These are phyloP conservation scores for Priceomyces castillae DNA, from an alignment of 805 yeast species.

Conservation along the genomic window DNA sequence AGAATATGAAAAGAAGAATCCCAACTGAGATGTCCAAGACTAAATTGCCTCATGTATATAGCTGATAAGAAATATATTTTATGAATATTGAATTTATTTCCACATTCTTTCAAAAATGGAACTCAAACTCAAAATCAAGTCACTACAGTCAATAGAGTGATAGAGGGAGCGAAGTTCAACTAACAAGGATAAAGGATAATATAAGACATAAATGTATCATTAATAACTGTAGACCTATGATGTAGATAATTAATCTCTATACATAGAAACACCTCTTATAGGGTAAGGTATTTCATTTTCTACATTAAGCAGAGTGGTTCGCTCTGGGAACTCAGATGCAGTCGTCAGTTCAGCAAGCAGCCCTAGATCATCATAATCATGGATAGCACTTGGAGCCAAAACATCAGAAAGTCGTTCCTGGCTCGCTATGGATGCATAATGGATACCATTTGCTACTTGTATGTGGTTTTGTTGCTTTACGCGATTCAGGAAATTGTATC, in stretches of 20 bases:
- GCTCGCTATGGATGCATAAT: background rate
- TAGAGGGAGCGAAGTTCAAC: background rate
- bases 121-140: background rate
- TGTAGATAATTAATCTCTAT: constrained; percentile 5
- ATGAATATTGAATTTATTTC: too few species aligned
- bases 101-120: too few species aligned
- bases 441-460: background rate
- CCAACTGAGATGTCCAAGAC: background rate
- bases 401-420: background rate
- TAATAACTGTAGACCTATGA: too few species aligned
- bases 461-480: background rate
- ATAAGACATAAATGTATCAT: background rate
- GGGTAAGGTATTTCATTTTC: constrained; percentile 26
- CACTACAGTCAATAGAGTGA: background rate
- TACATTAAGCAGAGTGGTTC: background rate
- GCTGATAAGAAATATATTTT: background rate
- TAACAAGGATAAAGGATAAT: background rate
- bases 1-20: constrained; percentile 59
- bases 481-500: background rate
- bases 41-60: constrained; percentile 10
- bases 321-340: constrained; percentile 2
- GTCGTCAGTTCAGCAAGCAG: background rate
- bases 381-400: background rate
- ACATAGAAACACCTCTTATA: constrained; percentile 29
- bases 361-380: background rate